Evolutionary conservation across 345 rosid species (phyloP), one percentile per base, ranked within the genome.

Genomic region (Excoecaria agallocha): DNA sequence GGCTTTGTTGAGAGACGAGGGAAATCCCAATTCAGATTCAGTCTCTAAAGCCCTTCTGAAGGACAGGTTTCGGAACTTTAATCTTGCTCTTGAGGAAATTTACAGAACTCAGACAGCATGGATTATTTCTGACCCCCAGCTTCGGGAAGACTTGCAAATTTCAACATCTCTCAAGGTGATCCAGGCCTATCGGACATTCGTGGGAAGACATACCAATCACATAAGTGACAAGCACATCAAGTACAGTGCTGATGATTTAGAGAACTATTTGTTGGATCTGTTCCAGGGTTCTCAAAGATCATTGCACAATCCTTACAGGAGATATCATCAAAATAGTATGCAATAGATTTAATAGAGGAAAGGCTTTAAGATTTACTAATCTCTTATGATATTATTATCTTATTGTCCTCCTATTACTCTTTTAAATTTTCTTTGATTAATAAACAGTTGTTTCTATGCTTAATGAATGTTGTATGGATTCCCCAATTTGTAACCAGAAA

Each of bases 51-150:
- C 84, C 20, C 82, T 83, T 45, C 90, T 87, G 30, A 92, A 86
- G 81, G 97, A 92, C 75, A 78, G 87, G 76, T 80, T 89, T 56
- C 87, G 83, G 76, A 86, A 83, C 75, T 94, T 94, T 65, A 78
- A 84, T 65, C 66, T 82, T 1, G 88, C 91, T 6, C 92, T 94
- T n/a, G 97, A 92, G 76, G 96, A 94, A 66, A 90, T 89, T 22
- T 92, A 94, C 90, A 84, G 82, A 74, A 84, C 89, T 0, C 98
- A 94, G 78, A 89, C 96, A 0, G 85, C 88, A 20, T 92, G 98
- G 98, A 5, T 82, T 12, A 85, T 94, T 60, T 80, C 94, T 1
- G 89, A 90, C 51, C 74, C 24, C 78, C 80, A 88, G 71, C 89
- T 94, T 12, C 86, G 97, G 60, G 94, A 90, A 70, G 96, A 94